Base-by-base conservation (phyloP, 257 asterid species). In the Capsicum chinense region DNA sequence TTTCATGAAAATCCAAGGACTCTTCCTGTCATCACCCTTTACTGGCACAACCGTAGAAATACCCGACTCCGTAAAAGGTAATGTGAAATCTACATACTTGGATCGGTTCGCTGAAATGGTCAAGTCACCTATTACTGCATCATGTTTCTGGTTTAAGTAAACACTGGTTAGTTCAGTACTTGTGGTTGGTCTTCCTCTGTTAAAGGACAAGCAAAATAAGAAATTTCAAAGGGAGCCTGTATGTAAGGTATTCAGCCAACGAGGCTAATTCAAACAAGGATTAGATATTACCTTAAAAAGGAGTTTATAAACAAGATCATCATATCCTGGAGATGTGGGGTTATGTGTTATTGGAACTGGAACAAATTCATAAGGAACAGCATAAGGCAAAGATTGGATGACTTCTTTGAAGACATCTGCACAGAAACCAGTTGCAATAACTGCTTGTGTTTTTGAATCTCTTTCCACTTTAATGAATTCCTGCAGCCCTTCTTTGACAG, bases 1-100 rank as follows among this genome's bases (percentile, higher is more conserved):
- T 71, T 87, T 88, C 93, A 91, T 71, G 85, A 91, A 91, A 39
- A 88, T 85, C 93, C 94, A 91, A n/a, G 87, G 15, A 62, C 15
- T 19, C 14, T 9, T 86, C 4, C 52, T 54, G 52, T 87, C 63
- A 74, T 79, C 82, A 15, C 66, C 76, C 37, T 67, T 81, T 16
- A 83, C 50, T 12, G 91, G 85, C 56, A 85, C 89, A 19, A 84
- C 85, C 52, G 85, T 70, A 9, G 85, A 73, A 35, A 91, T 84
- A 39, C 92, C 92, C 8, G 92, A 89, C 4, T 71, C 89, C 7
- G 83, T 58, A 44, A 85, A 87, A 9, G 94, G 94, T 11, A 91
- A 84, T 5, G 91, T 62, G 87, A 89, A 91, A 56, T 91, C 93
- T 6, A 88, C 89, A 9, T 83, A 86, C 9, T 85, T 26, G 57